A percentile compares a stretch with the other conserved stretches of the same genome.
Evolutionary conservation across 257 asterid species (phyloP).

Genomic region (Jasminum sambac): DNA sequence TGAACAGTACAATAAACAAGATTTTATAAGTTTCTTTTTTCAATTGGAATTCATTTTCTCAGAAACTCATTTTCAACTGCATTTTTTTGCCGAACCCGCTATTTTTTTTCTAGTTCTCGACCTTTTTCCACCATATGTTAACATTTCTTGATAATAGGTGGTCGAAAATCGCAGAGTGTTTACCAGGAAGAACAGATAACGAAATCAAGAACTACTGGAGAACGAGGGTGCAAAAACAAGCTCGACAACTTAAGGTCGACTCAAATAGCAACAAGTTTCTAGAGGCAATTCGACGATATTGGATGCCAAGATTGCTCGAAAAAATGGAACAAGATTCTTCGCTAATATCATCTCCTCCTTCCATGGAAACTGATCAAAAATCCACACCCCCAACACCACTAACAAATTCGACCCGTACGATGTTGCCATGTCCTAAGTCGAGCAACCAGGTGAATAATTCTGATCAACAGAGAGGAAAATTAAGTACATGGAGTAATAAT

Average conservation of each 20-base stretch:
- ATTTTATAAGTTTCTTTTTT: neutral
- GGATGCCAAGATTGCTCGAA: constrained; percentile 74
- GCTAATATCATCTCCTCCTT: constrained; percentile 28
- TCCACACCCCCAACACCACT: constrained; percentile 23
- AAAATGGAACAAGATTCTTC: constrained; percentile 52
- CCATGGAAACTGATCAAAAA: constrained; percentile 36
- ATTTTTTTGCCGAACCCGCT: no score
- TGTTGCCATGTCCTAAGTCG: constrained; percentile 23
- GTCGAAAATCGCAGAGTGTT: constrained; percentile 77
- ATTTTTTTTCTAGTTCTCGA: no score
- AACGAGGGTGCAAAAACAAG: constrained; percentile 88
- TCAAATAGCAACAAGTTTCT: constrained; percentile 72
- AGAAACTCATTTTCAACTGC: no score
- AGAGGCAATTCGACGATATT: constrained; percentile 55
- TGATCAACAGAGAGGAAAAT: constrained; percentile 2
- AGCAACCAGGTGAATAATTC: constrained; percentile 11
- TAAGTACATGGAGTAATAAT: neutral
- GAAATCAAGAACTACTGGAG: constrained; percentile 93
- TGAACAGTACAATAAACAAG: no score
- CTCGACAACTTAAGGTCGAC: constrained; percentile 70
- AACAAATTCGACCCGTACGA: constrained; percentile 21
- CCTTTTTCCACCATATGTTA: no score
- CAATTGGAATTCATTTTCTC: neutral
- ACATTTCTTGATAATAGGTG: constrained; percentile 42
- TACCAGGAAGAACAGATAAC: constrained; percentile 85